Base-by-base conservation (phyloP, 1,284 basidiomycete species). In the Spongispora temasekensis region DNA sequence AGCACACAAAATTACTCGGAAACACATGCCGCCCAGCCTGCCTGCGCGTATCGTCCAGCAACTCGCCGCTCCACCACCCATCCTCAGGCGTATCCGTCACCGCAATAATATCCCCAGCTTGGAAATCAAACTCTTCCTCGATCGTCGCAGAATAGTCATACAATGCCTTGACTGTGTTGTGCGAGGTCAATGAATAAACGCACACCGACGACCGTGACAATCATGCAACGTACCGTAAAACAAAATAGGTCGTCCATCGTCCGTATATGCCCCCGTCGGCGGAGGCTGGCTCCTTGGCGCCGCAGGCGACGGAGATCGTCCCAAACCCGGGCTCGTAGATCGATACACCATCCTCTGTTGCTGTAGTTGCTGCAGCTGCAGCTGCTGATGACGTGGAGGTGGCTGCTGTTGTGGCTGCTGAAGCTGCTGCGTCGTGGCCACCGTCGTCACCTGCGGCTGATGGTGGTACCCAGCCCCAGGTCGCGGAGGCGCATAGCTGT, bases 21-120 rank as follows among this genome's bases (percentile, higher is more conserved):
- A 97, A 96, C 64, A 95, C 89, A 68, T 92, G 89, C 57, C 90
- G 81, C 15, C 94, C 94, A 5, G 83, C 82, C 67, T 89, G 81
- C 63, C 94, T 81, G 64, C 95, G 81, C 34, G 85, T 84, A 71
- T 97, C 95, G 69, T 97, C 95, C 48, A 97, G 76, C 60, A 97
- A 74, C 72, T 89, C 85, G 19, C 93, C 92, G 57, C 88, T 91
- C 95, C 94, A 97, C 95, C 95, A 97, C 1, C 94, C 94, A 68
- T 97, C 95, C 64, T 96, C 92, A 13, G 94, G 94, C 17, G 93
- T 95, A 48, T 88, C 83, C 2, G 93, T 96, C 5, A 97, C 94
- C 10, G 94, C 95, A 68, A 97, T 96, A 64, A 97, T 91, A 75
- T 97, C 95, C 6, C 91, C 93, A 25, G 87, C 81, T 70, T 94